Conservation (phyloP, 306 rosid species). For the Casuarina equisetifolia region DNA sequence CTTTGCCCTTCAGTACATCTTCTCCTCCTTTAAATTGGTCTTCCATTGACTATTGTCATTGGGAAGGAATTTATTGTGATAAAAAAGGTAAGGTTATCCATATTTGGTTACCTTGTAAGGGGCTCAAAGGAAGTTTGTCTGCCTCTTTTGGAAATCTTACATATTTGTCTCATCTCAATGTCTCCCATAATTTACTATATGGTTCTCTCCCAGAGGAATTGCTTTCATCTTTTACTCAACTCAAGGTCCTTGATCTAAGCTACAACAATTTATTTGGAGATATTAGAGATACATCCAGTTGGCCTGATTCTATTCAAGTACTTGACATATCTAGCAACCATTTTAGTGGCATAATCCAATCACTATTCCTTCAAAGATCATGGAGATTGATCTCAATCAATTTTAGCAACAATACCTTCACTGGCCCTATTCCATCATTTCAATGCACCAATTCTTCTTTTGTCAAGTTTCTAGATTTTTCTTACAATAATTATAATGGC, state of each 20-base stretch:
- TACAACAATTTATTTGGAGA: slow-evolving; percentile 13
- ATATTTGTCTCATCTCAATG: background rate
- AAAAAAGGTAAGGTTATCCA: background rate
- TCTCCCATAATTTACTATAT: background rate
- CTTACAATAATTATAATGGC: slow-evolving; percentile 2
- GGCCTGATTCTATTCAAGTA: background rate
- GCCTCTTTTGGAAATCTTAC: background rate
- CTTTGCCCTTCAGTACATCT: background rate
- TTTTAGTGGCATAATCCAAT: background rate
- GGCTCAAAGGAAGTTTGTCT: background rate
- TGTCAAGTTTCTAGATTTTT: slow-evolving; percentile 5
- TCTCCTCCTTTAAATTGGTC: slow-evolving; percentile 1
- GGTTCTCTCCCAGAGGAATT: background rate
- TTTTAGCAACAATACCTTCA: background rate
- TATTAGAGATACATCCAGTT: background rate
- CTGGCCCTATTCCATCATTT: background rate
- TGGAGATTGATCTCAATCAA: background rate
- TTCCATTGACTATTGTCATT: background rate
- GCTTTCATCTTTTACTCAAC: slow-evolving; percentile 2
- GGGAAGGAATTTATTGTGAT: slow-evolving; percentile 4
- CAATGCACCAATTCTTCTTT: background rate
- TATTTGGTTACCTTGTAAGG: background rate
- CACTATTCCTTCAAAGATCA: background rate
- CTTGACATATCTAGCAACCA: slow-evolving; percentile 3
- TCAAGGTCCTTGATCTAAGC: slow-evolving; percentile 16